These are phyloP conservation scores for Stachybotrys elegans DNA, from an alignment of 2,329 filamentous ascomycete genomes.

Conservation along the genomic window DNA sequence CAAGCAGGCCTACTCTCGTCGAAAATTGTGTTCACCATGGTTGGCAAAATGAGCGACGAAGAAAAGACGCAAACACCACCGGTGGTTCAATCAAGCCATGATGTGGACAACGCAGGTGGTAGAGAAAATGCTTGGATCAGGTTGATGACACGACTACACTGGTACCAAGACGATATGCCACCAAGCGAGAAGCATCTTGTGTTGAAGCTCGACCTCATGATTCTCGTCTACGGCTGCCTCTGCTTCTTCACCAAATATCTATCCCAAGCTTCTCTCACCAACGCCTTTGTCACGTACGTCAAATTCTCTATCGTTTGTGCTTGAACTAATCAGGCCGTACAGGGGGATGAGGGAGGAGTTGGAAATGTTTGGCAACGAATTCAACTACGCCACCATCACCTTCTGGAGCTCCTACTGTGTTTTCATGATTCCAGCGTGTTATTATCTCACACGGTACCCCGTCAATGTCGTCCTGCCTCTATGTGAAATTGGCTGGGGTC, in stretches of 20 bases:
- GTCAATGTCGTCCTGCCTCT: constrained; percentile 23
- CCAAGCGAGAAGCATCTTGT: constrained; percentile 26
- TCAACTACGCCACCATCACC: constrained; percentile 23
- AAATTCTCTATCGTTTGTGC: background rate
- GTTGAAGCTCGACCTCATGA: constrained; percentile 30
- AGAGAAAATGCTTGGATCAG: constrained; percentile 18
- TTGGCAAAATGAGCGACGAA: background rate
- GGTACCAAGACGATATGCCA: constrained; percentile 27
- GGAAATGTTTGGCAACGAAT: constrained; percentile 26
- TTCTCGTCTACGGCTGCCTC: constrained; percentile 31
- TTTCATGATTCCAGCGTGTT: constrained; percentile 34
- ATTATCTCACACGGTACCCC: constrained; percentile 31
- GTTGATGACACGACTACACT: constrained; percentile 21
- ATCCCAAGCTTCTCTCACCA: constrained; percentile 30
- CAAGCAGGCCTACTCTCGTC: background rate
- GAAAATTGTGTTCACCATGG: background rate
- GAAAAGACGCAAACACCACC: background rate
- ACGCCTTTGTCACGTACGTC: constrained; percentile 28
- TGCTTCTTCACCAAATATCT: constrained; percentile 36
- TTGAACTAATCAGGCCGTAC: constrained; percentile 7
- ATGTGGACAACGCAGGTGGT: background rate
- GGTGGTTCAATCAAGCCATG: background rate
- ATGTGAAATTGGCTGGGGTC: constrained; percentile 24
- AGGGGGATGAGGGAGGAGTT: constrained; percentile 33
- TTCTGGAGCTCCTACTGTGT: constrained; percentile 33